Conservation (phyloP, 768 basidiomycete species). For the Tylopilus rubrobrunneus region DNA sequence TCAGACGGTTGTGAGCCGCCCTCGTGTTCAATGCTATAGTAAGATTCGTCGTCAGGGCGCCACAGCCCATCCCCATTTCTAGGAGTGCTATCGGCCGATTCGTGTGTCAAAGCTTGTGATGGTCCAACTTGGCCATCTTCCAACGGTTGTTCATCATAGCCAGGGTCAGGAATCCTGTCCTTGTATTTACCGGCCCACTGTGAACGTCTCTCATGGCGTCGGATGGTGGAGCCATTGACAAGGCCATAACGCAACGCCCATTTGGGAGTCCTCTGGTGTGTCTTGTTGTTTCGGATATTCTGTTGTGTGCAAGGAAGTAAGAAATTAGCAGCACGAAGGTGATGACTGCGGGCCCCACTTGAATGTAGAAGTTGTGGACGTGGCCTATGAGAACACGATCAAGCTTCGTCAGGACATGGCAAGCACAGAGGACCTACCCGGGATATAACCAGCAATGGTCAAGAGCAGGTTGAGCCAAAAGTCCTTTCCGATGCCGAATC, state of each 20-base stretch:
- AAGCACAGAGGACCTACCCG: constrained; percentile 44
- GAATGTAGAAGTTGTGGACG: constrained; percentile 90
- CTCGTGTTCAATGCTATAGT: constrained; percentile 47
- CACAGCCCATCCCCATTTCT: constrained; percentile 55
- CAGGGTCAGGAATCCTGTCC: constrained; percentile 69
- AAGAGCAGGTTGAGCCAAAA: constrained; percentile 88
- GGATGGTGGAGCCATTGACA: constrained; percentile 73
- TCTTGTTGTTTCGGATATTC: constrained; percentile 97
- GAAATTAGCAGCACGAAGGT: not conserved
- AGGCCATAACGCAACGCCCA: constrained; percentile 92
- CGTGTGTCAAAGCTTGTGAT: constrained; percentile 8
- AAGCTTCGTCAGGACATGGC: not conserved
- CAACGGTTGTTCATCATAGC: constrained; percentile 64
- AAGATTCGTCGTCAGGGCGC: constrained; percentile 73
- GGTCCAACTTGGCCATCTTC: constrained; percentile 74
- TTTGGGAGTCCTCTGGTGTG: constrained; percentile 86
- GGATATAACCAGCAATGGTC: constrained; percentile 90
- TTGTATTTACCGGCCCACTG: constrained; percentile 88
- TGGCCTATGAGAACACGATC: constrained; percentile 52
- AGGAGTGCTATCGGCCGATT: constrained; percentile 5
- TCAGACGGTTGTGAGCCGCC: constrained; percentile 37
- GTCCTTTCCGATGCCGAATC: constrained; percentile 88
- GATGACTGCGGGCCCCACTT: constrained; percentile 40
- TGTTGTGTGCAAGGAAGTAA: constrained; percentile 30
- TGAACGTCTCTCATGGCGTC: constrained; percentile 73